Base-by-base conservation (phyloP, 345 rosid genomes). In the Gossypium anomalum region DNA sequence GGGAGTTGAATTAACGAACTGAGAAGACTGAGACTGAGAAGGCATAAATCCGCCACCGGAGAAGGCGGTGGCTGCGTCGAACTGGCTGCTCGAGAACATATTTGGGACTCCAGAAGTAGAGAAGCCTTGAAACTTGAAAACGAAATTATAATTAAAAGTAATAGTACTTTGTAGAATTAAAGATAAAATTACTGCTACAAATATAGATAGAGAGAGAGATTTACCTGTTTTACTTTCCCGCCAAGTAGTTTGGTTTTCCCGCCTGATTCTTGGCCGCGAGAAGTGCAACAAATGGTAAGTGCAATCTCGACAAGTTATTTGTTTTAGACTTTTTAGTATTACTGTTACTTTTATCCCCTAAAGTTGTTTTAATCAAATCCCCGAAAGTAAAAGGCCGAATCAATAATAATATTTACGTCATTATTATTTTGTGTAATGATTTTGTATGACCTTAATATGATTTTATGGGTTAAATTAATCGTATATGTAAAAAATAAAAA, bases 71-170 rank as follows among this genome's bases (percentile, higher is more conserved):
- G 72, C 63, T 47, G 85, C 74, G 34, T 92, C 98, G 78, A 88
- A 86, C 69, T 89, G 97, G 83, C 89, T 87, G 85, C 83, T 81
- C 45, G 92, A 85, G 72, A 85, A 90, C 97, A 94, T 94, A 20
- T 53, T 71, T 55, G 79, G 70, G 76, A 77, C 64, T 58, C 67
- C 64, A 27, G 11, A 57, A 5, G 44, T 15, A 10, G 12, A 2
- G 15, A 22, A 4, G 10, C 19, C 19, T 19, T 56, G 27, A 56
- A 56, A 56, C 22, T 43, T 10, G 4, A 12, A 29, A 2, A 9
- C 56, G 22, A 63, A 70, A 49, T 10, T 41, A 48, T 19, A 64
- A n/a, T 38, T 38, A 57, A 22, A 47, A 47, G 51, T 47, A 57
- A 20, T 22, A 57, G 5, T 22, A 58, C n/a, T 34, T 34, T 34